Conservation (phyloP, 108 stramenopile species). For the Pseudonitzschia pungens region DNA sequence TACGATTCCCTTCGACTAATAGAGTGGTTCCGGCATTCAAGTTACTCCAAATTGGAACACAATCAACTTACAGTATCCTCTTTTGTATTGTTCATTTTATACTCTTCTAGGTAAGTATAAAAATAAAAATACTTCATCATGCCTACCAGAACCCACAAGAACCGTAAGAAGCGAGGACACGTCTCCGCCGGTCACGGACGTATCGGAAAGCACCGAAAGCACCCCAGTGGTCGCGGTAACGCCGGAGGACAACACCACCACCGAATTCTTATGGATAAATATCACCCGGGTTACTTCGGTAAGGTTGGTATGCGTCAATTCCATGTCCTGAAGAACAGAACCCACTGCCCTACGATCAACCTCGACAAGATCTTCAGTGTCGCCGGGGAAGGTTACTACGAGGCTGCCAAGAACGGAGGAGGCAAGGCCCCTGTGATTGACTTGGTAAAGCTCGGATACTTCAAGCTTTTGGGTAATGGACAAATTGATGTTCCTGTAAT, state of each 20-base stretch:
- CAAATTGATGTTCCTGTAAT: constrained; percentile 95
- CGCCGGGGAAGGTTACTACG: constrained; percentile 94
- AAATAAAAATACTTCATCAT: constrained; percentile 39
- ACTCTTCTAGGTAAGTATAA: constrained; percentile 4
- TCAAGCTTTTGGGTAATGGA: constrained; percentile 99
- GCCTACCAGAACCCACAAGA: constrained; percentile 94
- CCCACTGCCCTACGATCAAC: constrained; percentile 94
- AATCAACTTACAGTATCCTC: neutral
- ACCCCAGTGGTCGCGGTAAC: constrained; percentile 99
- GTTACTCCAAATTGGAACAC: neutral
- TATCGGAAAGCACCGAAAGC: constrained; percentile 99
- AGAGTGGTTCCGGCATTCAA: neutral
- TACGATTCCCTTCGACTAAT: too few relatives aligned
- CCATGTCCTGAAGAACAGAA: constrained; percentile 91
- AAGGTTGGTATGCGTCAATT: constrained; percentile 99
- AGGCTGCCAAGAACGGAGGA: constrained; percentile 92
- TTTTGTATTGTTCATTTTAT: neutral
- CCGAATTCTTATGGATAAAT: constrained; percentile 98
- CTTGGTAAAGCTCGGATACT: constrained; percentile 92
- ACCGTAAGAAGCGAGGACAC: constrained; percentile 99
- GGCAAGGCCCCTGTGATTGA: constrained; percentile 99
- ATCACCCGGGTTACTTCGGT: constrained; percentile 99
- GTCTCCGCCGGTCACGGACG: constrained; percentile 99
- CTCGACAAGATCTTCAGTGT: constrained; percentile 98
- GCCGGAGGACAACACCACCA: constrained; percentile 99